Percentiles rank a stretch among this genome's conserved stretches.
Conservation (phyloP, 441 rosid genomes). For the Pelargonium cotyledonis region DNA sequence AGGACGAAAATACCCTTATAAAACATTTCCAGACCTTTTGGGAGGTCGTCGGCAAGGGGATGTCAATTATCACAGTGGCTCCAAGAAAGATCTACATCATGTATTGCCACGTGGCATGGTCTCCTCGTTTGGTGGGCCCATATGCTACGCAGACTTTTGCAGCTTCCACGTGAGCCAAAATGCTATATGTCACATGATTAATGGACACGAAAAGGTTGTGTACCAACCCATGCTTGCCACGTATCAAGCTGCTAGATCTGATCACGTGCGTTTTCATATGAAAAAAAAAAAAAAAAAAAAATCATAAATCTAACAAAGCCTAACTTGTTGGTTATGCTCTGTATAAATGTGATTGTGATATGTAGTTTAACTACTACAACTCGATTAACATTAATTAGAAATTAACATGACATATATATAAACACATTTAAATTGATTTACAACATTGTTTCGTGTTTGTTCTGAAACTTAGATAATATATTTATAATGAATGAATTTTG, state of each 20-base stretch:
- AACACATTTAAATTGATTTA: too few relatives aligned
- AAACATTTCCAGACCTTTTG: background rate
- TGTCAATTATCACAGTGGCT: background rate
- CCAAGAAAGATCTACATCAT: too few relatives aligned
- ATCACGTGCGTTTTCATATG: slow-evolving; percentile 22
- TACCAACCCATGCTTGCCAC: slow-evolving; percentile 23
- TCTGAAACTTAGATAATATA: too few relatives aligned
- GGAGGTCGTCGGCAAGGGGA: background rate
- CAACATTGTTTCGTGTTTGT: too few relatives aligned
- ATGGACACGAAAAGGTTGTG: background rate
- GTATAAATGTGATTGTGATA: slow-evolving; percentile 1
- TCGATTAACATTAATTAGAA: too few relatives aligned
- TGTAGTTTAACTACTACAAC: too few relatives aligned
- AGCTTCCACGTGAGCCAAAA: slow-evolving; percentile 39
- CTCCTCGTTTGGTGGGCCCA: slow-evolving; percentile 29
- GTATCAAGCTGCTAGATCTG: slow-evolving; percentile 9
- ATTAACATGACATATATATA: too few relatives aligned
- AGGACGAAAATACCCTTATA: slow-evolving; percentile 7
- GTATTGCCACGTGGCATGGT: slow-evolving; percentile 26
- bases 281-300: too few relatives aligned
- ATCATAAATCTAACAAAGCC: background rate
- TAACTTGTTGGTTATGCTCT: background rate
- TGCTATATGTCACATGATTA: slow-evolving; percentile 27
- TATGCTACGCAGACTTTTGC: slow-evolving; percentile 22
- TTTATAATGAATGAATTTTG: too few relatives aligned